Base-by-base conservation (phyloP, 2,329 filamentous ascomycete genomes). In the Neofusicoccum parvum region DNA sequence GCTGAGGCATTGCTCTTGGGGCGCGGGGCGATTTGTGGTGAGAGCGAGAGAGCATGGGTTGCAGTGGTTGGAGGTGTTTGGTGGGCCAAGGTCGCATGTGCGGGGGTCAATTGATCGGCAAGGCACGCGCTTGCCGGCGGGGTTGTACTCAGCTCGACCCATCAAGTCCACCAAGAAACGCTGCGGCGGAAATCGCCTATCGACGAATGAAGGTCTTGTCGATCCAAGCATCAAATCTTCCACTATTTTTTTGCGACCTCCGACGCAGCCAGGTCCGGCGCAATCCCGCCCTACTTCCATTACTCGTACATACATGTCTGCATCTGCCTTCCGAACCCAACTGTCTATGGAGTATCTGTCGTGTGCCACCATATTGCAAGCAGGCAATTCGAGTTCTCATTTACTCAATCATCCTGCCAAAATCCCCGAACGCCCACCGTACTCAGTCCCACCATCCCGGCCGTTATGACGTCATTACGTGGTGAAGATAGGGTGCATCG, bases 401-500 rank as follows among this genome's bases (percentile, higher is more conserved):
- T n/a, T n/a, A 17, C 37, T 41, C 53, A 32, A 56, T 36, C 20
- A 32, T 41, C 37, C 53, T n/a, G 39, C 54, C 20, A 20, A 23
- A 27, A 37, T 48, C 14, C 56, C 56, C 27, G 37, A 60, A 60
- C 56, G 56, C 56, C 56, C 4, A 36, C 9, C 14, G 34, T 37
- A 37, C 20, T 32, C 32, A 15, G n/a, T 37, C 6, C n/a, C 41
- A 23, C n/a, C 37, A 39, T 32, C 53, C 14, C 11, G 5, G 37
- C 10, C 17, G 7, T 23, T n/a, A 37, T 60, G 56, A 60, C 56
- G 43, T 56, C 50, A 37, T 65, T 17, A 65, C 15, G 43, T 58
- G 36, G 63, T 59, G 64, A 85, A 85, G 68, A 85, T 82, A 0
- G 92, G 92, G 74, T 96, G 92, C 48, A 98, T 82, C 1, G 92